Base-by-base conservation (phyloP, 164 flowering plant genomes). In the Protea cynaroides region DNA sequence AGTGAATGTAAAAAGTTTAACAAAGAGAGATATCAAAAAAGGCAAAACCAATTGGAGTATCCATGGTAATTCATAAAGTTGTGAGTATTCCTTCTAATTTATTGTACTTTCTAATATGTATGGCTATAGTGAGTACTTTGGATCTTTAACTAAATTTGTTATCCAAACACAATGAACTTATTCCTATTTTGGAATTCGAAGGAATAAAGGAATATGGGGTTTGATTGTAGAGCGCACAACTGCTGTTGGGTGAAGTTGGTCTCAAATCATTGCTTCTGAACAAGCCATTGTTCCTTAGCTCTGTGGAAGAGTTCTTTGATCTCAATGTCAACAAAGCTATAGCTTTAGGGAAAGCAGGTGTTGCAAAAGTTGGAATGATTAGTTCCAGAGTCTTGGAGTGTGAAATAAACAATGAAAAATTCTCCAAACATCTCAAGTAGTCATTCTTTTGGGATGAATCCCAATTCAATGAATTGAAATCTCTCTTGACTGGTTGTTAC, bases 301-400 rank as follows among this genome's bases (percentile, higher is more conserved):
- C 43, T 53, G 86, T 77, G 8, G 82, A 83, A 66, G 81, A 80
- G 64, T 80, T 81, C 64, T 85, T 84, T 63, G 71, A 76, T 58
- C 65, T 81, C 63, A 25, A 72, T 25, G 10, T 56, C 23, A 43
- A 57, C 63, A 62, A 56, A 60, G 69, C 75, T 12, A 46, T 51
- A 24, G 15, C 46, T 47, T 53, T 40, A 8, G 69, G 68, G 49
- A 59, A 69, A 43, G 53, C 21, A 24, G 49, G 23, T 9, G 44
- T 56, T 22, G 23, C 63, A 29, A 71, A 75, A 61, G 37, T 25
- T 23, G 71, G 49, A 57, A 38, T 8, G 17, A 43, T 63, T 46
- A 59, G 68, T 57, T 3, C 29, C 17, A 70, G 64, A 68, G 74
- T 86, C 25, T 38, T 85, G 18, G 90, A 88, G 61, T 89, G 72